Evolutionary conservation across 768 basidiomycete species (phyloP), one percentile per base, ranked within the genome.

Genomic region (Lactarius hatsudake): DNA sequence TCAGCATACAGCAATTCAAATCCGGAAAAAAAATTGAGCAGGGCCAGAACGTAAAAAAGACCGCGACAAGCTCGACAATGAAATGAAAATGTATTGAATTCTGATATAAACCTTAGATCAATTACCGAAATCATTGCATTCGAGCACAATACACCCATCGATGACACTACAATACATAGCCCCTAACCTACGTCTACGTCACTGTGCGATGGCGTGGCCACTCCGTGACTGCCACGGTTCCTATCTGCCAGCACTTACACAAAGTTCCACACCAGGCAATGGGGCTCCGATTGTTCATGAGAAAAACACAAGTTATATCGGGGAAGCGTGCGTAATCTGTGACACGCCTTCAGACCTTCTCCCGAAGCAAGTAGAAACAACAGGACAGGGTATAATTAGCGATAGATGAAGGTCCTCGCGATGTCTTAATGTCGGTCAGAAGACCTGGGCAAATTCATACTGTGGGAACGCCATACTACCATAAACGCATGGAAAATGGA

Each of bases 41-140:
- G 51, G 48, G 26, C 15, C 51, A 28, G 61, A 18, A 62, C 51
- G 61, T 53, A 62, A 38, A 38, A n/a, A 28, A 34, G 23, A 62
- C 17, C n/a, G 26, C 51, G 17, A 54, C 17, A 18, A 36, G 57
- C 18, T n/a, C 20, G 30, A 30, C 2, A 30, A 55, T 28, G 54
- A 55, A 55, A 55, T 55, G 15, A 30, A 55, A 32, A 56, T 56
- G 17, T 20, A 34, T 56, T 32, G 12, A 56, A 34, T 26, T 53
- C 13, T 13, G 51, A 15, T 15, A 28, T 26, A 15, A 26, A 53
- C 51, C 51, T 53, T 26, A 23, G 23, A 26, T 23, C 23, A 6
- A 51, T n/a, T 10, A 23, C 5, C 20, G 5, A 23, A 53, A 13
- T 26, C 2, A 15, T 42, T 15, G 13, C 51, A 28, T 28, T 15